A percentile compares a stretch with the other conserved stretches of the same genome.
These are phyloP conservation scores for Tolypocladium nubicola DNA, from an alignment of 2,329 filamentous ascomycete genomes.

Conservation along the genomic window DNA sequence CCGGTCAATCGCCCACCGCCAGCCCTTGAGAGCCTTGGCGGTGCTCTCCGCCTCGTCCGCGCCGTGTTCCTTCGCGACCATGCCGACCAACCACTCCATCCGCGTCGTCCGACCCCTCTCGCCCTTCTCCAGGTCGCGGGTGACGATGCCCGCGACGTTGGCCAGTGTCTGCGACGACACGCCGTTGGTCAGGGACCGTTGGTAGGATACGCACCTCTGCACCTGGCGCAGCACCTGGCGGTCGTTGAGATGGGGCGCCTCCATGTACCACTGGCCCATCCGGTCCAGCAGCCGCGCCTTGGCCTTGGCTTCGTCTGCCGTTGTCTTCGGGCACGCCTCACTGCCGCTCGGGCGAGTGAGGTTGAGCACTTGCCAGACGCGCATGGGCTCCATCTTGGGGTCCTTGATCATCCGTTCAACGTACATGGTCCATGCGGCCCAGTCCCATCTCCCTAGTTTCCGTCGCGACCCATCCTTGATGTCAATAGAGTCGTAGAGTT, in stretches of 20 bases:
- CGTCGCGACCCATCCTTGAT: neutral
- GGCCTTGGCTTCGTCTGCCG: conserved; percentile 6
- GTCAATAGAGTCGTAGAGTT: conserved; percentile 11
- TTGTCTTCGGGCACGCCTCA: neutral
- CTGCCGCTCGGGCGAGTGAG: conserved; percentile 3
- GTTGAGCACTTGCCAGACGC: conserved; percentile 18
- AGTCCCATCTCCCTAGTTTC: conserved; percentile 14
- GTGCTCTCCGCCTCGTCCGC: conserved; percentile 8
- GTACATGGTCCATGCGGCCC: conserved; percentile 22
- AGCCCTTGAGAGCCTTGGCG: conserved; percentile 9
- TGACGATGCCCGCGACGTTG: conserved; percentile 15
- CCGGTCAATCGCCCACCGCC: conserved; percentile 11
- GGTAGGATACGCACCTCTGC: conserved; percentile 13
- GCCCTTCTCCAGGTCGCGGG: conserved; percentile 22
- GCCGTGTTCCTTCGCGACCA: conserved; percentile 13
- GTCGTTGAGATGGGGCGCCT: conserved; percentile 15
- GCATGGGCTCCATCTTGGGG: conserved; percentile 8
- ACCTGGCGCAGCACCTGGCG: conserved; percentile 20
- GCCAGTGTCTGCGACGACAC: conserved; percentile 16
- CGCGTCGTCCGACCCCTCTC: conserved; percentile 19
- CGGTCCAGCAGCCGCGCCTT: conserved; percentile 17
- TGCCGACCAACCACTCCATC: conserved; percentile 17
- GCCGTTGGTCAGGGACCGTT: conserved; percentile 11
- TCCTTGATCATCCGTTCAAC: conserved; percentile 22
- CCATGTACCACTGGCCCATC: conserved; percentile 19